phyloP scores from a whole-genome alignment of 768 basidiomycete genomes.

The Tephrocybe sp. region DNA sequence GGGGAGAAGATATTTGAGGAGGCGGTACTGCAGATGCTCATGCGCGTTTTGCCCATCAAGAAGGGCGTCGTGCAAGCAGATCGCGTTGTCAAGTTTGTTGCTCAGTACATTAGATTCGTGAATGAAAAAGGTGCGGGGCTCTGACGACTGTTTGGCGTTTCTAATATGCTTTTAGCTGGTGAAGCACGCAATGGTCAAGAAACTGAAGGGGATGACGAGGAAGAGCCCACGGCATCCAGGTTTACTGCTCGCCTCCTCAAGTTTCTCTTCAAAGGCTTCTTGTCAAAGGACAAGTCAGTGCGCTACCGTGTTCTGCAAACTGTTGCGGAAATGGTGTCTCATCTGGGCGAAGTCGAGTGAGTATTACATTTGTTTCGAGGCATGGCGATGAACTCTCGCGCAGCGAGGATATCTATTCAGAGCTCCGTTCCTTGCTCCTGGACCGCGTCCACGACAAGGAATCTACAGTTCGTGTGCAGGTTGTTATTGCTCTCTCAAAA shows the following conservation, averaged over 20 bases:
- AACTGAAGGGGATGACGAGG: constrained; percentile 42
- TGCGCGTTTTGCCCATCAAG: constrained; percentile 67
- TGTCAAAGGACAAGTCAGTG: constrained; percentile 84
- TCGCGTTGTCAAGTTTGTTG: constrained; percentile 78
- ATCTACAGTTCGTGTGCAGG: constrained; percentile 70
- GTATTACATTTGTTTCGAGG: constrained; percentile 26
- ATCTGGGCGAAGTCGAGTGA: constrained; percentile 86
- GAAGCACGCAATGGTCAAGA: constrained; percentile 40
- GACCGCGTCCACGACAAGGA: constrained; percentile 84
- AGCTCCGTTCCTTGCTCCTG: constrained; percentile 62
- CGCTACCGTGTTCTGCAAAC: constrained; percentile 78
- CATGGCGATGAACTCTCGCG: constrained; percentile 1
- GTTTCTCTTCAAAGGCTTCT: constrained; percentile 74
- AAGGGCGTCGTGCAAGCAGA: constrained; percentile 81
- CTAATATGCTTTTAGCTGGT: constrained; percentile 26
- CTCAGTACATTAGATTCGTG: constrained; percentile 72
- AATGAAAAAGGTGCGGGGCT: constrained; percentile 67
- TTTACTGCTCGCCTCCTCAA: constrained; percentile 65
- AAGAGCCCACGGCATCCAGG: constrained; percentile 62
- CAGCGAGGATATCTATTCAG: constrained; percentile 76
- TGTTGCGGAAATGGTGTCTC: constrained; percentile 77
- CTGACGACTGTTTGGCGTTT: not conserved
- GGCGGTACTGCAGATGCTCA: constrained; percentile 57
- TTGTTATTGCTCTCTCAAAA: constrained; percentile 76
- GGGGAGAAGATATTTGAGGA: constrained; percentile 83